Conservation (phyloP, 176 grass and related monocot species). For the Zoysia pacifica region DNA sequence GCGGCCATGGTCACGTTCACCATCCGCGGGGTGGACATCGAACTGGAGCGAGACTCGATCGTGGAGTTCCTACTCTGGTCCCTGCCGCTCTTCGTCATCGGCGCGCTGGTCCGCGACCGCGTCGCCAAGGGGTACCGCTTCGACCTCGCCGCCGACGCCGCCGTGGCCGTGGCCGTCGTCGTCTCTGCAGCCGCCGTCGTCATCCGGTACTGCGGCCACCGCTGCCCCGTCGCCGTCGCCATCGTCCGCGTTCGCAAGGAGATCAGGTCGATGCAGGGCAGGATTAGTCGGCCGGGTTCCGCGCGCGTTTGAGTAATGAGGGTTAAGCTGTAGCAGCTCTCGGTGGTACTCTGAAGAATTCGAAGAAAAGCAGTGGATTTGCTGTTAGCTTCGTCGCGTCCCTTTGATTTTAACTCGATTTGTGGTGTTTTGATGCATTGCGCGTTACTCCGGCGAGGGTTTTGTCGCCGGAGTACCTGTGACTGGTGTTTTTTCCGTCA, state of each 20-base stretch:
- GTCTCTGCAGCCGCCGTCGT: constrained; percentile 12
- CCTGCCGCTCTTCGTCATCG: constrained; percentile 17
- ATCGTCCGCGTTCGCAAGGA: neutral
- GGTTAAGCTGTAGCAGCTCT: neutral
- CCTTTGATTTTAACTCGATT: neutral
- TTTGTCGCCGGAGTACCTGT: neutral
- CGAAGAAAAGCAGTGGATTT: neutral
- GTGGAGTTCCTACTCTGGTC: constrained; percentile 6
- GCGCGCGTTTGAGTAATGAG: neutral
- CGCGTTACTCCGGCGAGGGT: neutral
- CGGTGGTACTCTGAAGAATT: neutral
- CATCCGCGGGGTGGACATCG: neutral
- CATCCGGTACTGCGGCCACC: neutral
- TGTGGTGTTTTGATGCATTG: neutral
- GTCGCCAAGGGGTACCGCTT: neutral
- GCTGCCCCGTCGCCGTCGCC: neutral
- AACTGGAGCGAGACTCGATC: neutral
- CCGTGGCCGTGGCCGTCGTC: neutral
- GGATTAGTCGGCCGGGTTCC: too few relatives aligned
- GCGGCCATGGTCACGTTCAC: neutral
- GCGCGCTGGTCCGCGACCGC: neutral
- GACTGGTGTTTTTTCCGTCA: neutral
- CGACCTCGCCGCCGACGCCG: constrained; percentile 27
- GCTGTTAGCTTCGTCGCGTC: neutral
- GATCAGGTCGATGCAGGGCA: neutral